Base-by-base conservation (phyloP, 306 rosid species). In the Dryas alaskensis region DNA sequence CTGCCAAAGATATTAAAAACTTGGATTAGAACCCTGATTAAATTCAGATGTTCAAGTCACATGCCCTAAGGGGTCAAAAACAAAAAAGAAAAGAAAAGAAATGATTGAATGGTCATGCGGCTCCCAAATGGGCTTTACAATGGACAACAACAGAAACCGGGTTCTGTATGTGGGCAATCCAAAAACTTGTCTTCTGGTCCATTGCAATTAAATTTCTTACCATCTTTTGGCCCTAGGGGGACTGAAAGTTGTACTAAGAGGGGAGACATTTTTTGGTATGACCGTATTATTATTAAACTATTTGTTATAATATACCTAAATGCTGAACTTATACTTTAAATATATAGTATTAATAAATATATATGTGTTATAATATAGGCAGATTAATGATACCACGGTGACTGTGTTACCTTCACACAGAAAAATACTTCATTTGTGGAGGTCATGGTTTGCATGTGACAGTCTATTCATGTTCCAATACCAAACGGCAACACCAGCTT, bases 1-100 rank as follows among this genome's bases (percentile, higher is more conserved):
- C 99, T 94, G 90, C 86, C 75, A 76, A 8, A 44, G 43, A 2
- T 53, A 39, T 22, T 10, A 2, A 50, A 4, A 5, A 58, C 6
- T 22, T 10, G 42, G 9, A 22, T 10, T 25, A 19, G 9, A 59
- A 22, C 42, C 43, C 57, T 27, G 17, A 47, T 48, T 37, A 46
- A 25, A 22, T 47, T 12, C 55, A 25, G 10, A 22, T 7, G 55
- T 31, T 66, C 57, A 46, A 22, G 6, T 50, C 53, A 45, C 70
- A 46, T 47, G 43, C 54, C 57, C 14, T 6, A 19, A 40, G 22
- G n/a, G 12, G n/a, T 17, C 9, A 45, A 45, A 45, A 45, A 45
- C 6, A 45, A 8, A 45, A 45, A 8, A 45, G 48, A 45, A 5
- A 5, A 5, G 48, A 51, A 51, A n/a, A 25, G 51, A 22, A 12